phyloP scores from a whole-genome alignment of 2,329 filamentous ascomycete genomes.

The Xylariomycetidae sp. region DNA sequence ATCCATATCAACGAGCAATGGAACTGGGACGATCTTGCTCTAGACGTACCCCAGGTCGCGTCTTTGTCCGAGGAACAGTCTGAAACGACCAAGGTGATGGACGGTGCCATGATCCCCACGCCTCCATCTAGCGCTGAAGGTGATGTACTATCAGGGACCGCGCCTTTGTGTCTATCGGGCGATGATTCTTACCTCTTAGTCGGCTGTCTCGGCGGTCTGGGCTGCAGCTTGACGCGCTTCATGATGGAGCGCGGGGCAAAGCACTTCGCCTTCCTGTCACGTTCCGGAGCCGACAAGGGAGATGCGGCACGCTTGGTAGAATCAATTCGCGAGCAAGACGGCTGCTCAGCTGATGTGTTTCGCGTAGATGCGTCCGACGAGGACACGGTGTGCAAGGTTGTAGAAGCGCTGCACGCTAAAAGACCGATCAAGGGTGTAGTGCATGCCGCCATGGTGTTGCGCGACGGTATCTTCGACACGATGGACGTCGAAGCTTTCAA shows the following conservation, averaged over 20 bases:
- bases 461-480: conserved; percentile 13
- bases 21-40: conserved; percentile 1
- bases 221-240: conserved; percentile 28
- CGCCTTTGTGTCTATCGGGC: neutral
- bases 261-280: conserved; percentile 28
- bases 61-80: conserved; percentile 6
- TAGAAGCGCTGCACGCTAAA: conserved; percentile 1
- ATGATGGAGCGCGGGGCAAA: conserved; percentile 29
- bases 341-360: conserved; percentile 8
- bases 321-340: conserved; percentile 6
- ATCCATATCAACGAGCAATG: conserved; percentile 3
- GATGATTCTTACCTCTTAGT: conserved; percentile 29
- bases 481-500: conserved; percentile 5
- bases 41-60: conserved; percentile 1
- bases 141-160: too few species aligned
- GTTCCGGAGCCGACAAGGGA: conserved; percentile 22
- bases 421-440: conserved; percentile 18
- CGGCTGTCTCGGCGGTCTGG: conserved; percentile 32
- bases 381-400: conserved; percentile 8
- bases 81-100: neutral
- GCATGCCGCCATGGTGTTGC: conserved; percentile 21
- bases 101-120: neutral
- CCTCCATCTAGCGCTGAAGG: neutral
- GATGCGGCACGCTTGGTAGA: conserved; percentile 17
- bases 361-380: conserved; percentile 8